Evolutionary conservation across 2,329 filamentous ascomycete genomes (phyloP).

Genomic region (Phialophora verrucosa): DNA sequence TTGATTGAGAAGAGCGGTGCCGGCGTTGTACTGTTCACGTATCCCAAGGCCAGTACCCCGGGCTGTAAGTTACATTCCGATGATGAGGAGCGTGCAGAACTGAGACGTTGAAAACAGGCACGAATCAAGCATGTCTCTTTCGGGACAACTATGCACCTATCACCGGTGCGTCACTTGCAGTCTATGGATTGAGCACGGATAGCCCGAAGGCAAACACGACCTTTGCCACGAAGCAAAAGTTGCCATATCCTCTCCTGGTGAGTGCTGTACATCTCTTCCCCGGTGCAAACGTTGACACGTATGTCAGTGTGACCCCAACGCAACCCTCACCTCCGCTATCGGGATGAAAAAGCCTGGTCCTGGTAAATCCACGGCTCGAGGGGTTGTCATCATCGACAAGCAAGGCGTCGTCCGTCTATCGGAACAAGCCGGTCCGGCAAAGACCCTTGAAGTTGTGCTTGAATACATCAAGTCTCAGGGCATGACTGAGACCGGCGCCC

Average conservation of each 20-base stretch:
- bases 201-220: slow-evolving; percentile 88
- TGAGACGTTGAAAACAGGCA: slow-evolving; percentile 64
- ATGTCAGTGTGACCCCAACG: slow-evolving; percentile 70
- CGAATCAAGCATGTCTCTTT: slow-evolving; percentile 90
- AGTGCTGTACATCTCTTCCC: slow-evolving; percentile 1
- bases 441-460: slow-evolving; percentile 77
- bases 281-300: neutral
- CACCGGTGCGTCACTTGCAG: slow-evolving; percentile 76
- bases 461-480: slow-evolving; percentile 55
- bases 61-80: slow-evolving; percentile 67
- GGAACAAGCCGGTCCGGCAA: slow-evolving; percentile 75
- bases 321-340: slow-evolving; percentile 78
- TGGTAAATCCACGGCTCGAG: slow-evolving; percentile 74
- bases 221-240: slow-evolving; percentile 88
- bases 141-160: slow-evolving; percentile 80
- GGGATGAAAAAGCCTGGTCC: slow-evolving; percentile 80
- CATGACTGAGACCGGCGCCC: slow-evolving; percentile 26
- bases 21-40: slow-evolving; percentile 76
- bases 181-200: slow-evolving; percentile 90
- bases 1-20: slow-evolving; percentile 82
- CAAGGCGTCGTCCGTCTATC: slow-evolving; percentile 77
- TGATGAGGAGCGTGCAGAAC: neutral
- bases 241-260: slow-evolving; percentile 79
- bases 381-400: slow-evolving; percentile 87
- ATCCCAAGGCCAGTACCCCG: slow-evolving; percentile 91